Evolutionary conservation across 352 stramenopile genomes (phyloP).

Genomic region (Achlya hypogyna): DNA sequence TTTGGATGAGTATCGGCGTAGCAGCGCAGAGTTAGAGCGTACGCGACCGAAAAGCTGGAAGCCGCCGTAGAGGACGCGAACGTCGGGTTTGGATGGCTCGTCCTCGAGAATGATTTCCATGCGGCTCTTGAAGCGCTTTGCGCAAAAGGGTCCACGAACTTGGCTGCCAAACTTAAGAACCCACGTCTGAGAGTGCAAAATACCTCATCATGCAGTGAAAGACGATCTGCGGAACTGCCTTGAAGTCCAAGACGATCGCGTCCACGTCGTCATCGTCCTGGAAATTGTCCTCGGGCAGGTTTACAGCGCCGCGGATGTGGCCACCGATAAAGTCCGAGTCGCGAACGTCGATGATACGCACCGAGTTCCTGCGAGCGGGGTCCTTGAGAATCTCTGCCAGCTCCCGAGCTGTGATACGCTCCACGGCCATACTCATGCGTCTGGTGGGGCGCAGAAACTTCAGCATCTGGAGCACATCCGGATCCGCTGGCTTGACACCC

Average conservation of each 20-base stretch:
- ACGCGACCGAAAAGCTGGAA: conserved; percentile 60
- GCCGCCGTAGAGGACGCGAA: conserved; percentile 63
- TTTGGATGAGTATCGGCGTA: background rate
- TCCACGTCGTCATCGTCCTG: conserved; percentile 76
- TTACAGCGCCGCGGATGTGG: conserved; percentile 44
- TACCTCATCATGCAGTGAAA: conserved; percentile 83
- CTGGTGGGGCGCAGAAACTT: too few species aligned
- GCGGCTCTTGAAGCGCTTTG: conserved; percentile 58
- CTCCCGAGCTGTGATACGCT: conserved; percentile 13
- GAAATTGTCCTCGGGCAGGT: conserved; percentile 71
- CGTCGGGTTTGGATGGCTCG: conserved; percentile 34
- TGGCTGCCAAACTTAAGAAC: conserved; percentile 31
- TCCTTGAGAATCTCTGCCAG: conserved; percentile 15
- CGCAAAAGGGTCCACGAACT: conserved; percentile 69
- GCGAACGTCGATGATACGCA: conserved; percentile 29
- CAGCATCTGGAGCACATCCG: too few species aligned
- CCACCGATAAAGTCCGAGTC: conserved; percentile 26
- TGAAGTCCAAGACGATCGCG: conserved; percentile 53
- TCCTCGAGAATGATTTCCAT: conserved; percentile 42
- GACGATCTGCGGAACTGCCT: conserved; percentile 52
- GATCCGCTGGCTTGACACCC: too few species aligned
- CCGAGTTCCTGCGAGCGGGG: background rate
- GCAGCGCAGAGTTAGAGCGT: background rate
- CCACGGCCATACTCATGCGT: background rate
- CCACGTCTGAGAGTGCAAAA: too few species aligned